phyloP scores from a whole-genome alignment of 345 rosid genomes.

The Mallotus nudiflorus region DNA sequence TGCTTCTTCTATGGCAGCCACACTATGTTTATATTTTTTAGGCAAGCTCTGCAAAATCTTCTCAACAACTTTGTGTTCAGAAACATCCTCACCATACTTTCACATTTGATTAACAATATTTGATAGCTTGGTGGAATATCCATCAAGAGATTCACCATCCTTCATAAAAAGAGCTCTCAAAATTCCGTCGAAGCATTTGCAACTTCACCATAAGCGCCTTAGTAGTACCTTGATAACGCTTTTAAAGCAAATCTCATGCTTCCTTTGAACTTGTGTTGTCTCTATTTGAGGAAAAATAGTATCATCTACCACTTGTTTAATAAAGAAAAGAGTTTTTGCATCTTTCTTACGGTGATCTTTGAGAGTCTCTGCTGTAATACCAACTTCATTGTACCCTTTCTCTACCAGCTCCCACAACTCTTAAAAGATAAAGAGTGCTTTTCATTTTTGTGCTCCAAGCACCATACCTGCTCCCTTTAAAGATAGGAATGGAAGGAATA shows the following conservation, averaged over 20 bases:
- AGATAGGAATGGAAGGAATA: too few relatives aligned
- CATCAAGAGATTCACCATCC: neutral
- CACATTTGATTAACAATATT: conserved; percentile 2
- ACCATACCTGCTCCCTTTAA: too few relatives aligned
- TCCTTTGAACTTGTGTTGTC: neutral
- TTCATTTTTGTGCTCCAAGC: conserved; percentile 7
- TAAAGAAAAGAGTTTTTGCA: too few relatives aligned
- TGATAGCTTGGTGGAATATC: neutral
- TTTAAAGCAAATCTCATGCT: neutral
- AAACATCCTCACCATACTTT: neutral
- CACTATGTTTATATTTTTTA: neutral
- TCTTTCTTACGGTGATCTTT: too few relatives aligned
- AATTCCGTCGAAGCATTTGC: neutral
- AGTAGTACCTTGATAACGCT: neutral
- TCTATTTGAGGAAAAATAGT: neutral
- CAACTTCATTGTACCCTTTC: too few relatives aligned
- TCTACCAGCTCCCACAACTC: conserved; percentile 1
- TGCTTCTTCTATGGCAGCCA: too few relatives aligned
- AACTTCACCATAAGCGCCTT: conserved; percentile 1
- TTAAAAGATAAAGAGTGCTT: neutral
- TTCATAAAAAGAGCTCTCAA: conserved; percentile 5
- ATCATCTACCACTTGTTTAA: neutral
- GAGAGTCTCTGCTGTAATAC: too few relatives aligned
- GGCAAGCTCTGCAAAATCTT: neutral
- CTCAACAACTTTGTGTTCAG: neutral